Conservation (phyloP, 257 asterid species). For the Nicotiana paniculata region DNA sequence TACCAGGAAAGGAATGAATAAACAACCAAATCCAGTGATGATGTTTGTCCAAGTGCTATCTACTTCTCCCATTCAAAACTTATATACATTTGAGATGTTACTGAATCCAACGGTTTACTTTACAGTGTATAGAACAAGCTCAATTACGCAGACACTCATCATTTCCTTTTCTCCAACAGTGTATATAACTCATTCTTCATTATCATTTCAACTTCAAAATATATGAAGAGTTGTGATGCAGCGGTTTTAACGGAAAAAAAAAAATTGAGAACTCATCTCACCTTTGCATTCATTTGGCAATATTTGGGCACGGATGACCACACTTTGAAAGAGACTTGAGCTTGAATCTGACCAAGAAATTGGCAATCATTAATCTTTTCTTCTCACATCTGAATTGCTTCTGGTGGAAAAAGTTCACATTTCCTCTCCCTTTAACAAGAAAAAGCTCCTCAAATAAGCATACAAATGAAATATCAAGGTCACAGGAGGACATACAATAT, state of each 20-base stretch:
- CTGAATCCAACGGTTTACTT: neutral
- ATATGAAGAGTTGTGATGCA: neutral
- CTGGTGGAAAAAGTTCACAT: slow-evolving; percentile 67
- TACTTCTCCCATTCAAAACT: neutral
- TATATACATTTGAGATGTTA: no score
- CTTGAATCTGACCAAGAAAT: slow-evolving; percentile 44
- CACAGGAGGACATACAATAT: neutral
- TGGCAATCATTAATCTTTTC: slow-evolving; percentile 42
- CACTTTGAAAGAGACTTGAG: slow-evolving; percentile 28
- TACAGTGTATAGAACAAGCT: neutral
- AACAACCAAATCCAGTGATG: neutral
- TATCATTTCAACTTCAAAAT: neutral
- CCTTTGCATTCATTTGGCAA: slow-evolving; percentile 66
- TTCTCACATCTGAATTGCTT: slow-evolving; percentile 64
- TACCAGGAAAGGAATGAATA: neutral
- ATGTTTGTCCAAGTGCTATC: neutral
- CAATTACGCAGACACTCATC: neutral
- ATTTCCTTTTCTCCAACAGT: neutral
- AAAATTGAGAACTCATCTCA: slow-evolving; percentile 15
- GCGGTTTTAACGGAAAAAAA: neutral
- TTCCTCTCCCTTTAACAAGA: slow-evolving; percentile 39
- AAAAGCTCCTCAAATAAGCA: slow-evolving; percentile 10
- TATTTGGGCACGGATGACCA: slow-evolving; percentile 69
- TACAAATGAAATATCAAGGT: neutral
- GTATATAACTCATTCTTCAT: neutral